These are phyloP conservation scores for Aspergillus quadrilineatus DNA, from an alignment of 2,329 filamentous ascomycete genomes.

Conservation along the genomic window DNA sequence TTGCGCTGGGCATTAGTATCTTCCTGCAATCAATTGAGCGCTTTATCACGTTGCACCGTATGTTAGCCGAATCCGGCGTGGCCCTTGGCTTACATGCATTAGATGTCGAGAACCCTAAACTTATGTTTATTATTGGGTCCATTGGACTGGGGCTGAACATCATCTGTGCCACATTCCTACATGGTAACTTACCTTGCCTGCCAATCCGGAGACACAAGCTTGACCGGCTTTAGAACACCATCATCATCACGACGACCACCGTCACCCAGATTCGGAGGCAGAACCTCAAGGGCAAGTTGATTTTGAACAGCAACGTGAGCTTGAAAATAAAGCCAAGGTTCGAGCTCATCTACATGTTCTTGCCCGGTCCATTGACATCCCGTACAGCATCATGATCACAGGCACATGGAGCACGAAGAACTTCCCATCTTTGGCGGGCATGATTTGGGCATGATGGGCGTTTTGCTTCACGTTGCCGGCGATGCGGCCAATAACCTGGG, in stretches of 20 bases:
- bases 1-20: constrained; percentile 71
- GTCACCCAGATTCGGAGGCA: constrained; percentile 9
- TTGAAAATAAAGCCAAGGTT: constrained; percentile 1
- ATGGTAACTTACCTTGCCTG: constrained; percentile 47
- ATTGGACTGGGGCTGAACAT: constrained; percentile 67
- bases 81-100: background rate
- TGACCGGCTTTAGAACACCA: constrained; percentile 6
- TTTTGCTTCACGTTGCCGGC: constrained; percentile 68
- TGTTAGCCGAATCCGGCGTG: constrained; percentile 6
- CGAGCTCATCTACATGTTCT: background rate
- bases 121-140: constrained; percentile 69
- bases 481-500: constrained; percentile 76
- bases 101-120: constrained; percentile 64
- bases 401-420: constrained; percentile 23
- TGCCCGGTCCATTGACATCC: background rate
- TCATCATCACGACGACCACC: constrained; percentile 22
- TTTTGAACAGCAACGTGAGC: background rate
- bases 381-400: constrained; percentile 27
- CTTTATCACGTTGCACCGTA: constrained; percentile 33
- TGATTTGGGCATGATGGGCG: constrained; percentile 71
- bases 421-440: constrained; percentile 43
- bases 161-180: constrained; percentile 64
- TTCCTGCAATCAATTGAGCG: constrained; percentile 71
- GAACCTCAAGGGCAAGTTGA: background rate
- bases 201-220: background rate